phyloP scores from a whole-genome alignment of 2,329 filamentous ascomycete genomes.

The Chalaropsis thielavioides region DNA sequence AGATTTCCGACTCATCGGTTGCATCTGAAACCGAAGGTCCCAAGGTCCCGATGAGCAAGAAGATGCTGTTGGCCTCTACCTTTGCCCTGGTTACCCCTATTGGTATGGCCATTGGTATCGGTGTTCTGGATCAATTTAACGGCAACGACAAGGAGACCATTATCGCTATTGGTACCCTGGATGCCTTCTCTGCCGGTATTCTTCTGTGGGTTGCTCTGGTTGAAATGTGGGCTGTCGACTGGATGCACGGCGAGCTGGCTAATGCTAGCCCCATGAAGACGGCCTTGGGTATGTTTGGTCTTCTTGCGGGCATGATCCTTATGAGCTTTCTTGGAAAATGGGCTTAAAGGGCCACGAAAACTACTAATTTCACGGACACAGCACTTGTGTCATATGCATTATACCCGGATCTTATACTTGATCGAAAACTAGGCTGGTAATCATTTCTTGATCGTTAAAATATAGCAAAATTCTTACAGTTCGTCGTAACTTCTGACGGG shows the following conservation, averaged over 20 bases:
- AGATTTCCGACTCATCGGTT: background rate
- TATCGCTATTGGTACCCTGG: conserved; percentile 56
- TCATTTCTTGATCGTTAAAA: background rate
- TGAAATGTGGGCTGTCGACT: conserved; percentile 67
- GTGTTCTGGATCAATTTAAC: conserved; percentile 55
- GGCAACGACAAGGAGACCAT: conserved; percentile 56
- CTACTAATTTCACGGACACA: background rate
- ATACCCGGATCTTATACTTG: background rate
- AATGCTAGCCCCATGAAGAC: conserved; percentile 37
- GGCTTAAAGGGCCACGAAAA: conserved; percentile 33
- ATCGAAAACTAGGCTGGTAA: background rate
- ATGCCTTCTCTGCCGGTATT: conserved; percentile 61
- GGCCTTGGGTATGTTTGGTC: conserved; percentile 33
- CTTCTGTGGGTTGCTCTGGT: conserved; percentile 67
- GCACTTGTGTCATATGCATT: background rate
- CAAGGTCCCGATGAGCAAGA: conserved; percentile 31
- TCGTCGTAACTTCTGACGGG: background rate
- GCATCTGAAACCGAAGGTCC: conserved; percentile 16
- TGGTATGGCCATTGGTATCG: conserved; percentile 69
- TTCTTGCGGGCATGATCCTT: conserved; percentile 47
- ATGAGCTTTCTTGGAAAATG: conserved; percentile 67
- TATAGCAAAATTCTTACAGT: background rate
- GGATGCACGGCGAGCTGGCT: conserved; percentile 47
- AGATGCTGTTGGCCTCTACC: conserved; percentile 45
- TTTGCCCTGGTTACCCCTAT: conserved; percentile 62